Base-by-base conservation (phyloP, 192 early-diverging fungal species). In the Coemansia brasiliensis region DNA sequence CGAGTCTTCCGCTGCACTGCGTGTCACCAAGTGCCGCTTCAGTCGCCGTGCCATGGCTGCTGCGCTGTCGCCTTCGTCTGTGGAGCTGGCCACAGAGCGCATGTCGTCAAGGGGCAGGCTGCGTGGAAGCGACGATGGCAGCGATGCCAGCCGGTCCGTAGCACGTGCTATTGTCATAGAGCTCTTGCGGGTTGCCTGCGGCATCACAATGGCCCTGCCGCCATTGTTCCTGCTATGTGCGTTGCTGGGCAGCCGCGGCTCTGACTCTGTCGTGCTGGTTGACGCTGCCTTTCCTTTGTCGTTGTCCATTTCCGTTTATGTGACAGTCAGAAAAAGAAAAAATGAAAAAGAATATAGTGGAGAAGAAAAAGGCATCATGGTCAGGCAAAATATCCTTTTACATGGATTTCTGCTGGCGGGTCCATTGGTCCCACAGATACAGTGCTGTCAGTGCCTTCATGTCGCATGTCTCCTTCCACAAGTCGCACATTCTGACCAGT, bases 371-470 rank as follows among this genome's bases (percentile, higher is more conserved):
- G 32, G n/a, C n/a, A n/a, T n/a, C n/a, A n/a, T n/a, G n/a, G n/a
- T n/a, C n/a, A n/a, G n/a, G n/a, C n/a, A n/a, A n/a, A n/a, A n/a
- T n/a, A n/a, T n/a, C n/a, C n/a, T n/a, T n/a, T n/a, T 43, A 15
- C n/a, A 43, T 8, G 4, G 42, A 10, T 10, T 25, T 2, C 11
- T 50, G 20, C 20, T 26, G 10, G 21, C 10, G 21, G 8, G 16
- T 10, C 25, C 48, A 27, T 37, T 48, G 70, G 32, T 79, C 61
- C 70, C 71, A 87, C 2, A 94, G 79, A 8, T 84, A 80, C 46
- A 90, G 38, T 1, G 87, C 86, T 1, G 87, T 82, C 2, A 87
- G 55, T 1, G 87, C 73, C 52, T 94, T 92, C 63, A 88, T 85
- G 57, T 94, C 90, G 0, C 82, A 79, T 13, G 87, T 85, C 7